phyloP scores from a whole-genome alignment of 2,329 filamentous ascomycete genomes.

The Fusarium buharicum region DNA sequence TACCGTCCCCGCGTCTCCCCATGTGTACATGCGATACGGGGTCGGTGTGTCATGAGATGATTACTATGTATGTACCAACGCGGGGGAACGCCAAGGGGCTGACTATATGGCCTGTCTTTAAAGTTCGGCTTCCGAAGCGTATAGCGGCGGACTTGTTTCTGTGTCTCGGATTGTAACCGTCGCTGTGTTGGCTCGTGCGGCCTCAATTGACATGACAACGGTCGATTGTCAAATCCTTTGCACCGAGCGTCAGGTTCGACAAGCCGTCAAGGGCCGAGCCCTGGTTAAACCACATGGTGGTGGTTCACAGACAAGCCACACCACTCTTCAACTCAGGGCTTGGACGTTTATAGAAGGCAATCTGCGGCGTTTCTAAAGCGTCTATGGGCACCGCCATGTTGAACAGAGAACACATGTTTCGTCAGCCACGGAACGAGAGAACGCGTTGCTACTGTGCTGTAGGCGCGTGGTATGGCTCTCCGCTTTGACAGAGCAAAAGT shows the following conservation, averaged over 20 bases:
- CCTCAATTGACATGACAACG: conserved; percentile 12
- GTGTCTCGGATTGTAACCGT: conserved; percentile 30
- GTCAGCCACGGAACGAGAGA: conserved; percentile 13
- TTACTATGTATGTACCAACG: conserved; percentile 2
- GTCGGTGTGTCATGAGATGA: conserved; percentile 39
- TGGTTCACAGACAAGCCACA: conserved; percentile 31
- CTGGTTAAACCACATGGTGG: conserved; percentile 7
- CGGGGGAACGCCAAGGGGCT: conserved; percentile 24
- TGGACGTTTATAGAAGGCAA: conserved; percentile 37
- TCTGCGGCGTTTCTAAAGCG: conserved; percentile 8
- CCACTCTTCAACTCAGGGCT: conserved; percentile 25
- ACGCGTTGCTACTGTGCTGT: neutral
- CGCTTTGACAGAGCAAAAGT: conserved; percentile 36
- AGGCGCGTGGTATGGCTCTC: conserved; percentile 27
- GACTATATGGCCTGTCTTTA: conserved; percentile 12
- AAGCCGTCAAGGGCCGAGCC: conserved; percentile 27
- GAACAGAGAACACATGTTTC: conserved; percentile 4
- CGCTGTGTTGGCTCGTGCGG: conserved; percentile 27
- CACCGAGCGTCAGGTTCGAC: conserved; percentile 10
- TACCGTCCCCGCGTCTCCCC: conserved; percentile 39
- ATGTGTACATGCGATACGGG: neutral
- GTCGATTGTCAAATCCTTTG: conserved; percentile 14
- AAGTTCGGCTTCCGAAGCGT: conserved; percentile 22
- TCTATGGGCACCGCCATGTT: conserved; percentile 16
- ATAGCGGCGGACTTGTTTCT: conserved; percentile 3